Base-by-base conservation (phyloP, 108 stramenopile genomes). In the Chaetoceros muelleri region DNA sequence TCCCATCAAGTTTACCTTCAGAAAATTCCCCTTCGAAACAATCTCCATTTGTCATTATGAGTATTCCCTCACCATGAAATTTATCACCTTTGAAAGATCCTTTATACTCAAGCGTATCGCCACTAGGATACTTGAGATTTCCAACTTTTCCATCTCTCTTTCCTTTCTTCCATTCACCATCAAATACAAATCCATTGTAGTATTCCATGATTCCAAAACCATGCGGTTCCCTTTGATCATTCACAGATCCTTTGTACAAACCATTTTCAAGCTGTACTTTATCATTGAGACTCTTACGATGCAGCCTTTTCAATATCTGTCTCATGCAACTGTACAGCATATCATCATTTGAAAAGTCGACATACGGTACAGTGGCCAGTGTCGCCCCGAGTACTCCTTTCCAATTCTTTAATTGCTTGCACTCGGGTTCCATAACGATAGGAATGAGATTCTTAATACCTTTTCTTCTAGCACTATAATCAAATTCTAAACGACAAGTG, bases 121-220 rank as follows among this genome's bases (percentile, higher is more conserved):
- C 13, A 40, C 13, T 40, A 5, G 5, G 5, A 40, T 10, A 40
- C 8, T 10, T 40, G 13, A 40, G 13, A 40, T 5, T 40, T 10
- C 8, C 5, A 40, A 10, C 13, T 40, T 40, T 40, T 10, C 34
- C 34, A 40, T 40, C 13, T 5, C 34, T 5, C 5, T 59, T 53
- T 19, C 71, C 71, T 28, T 64, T 44, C 22, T 28, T 64, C 71
- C 71, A 72, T 28, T 67, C 52, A 20, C 71, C 71, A 54, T 69
- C 63, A 2, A 44, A 66, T 10, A 57, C 46, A 16, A 53, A 61
- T 29, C 71, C 71, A 48, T 58, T 63, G 45, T 68, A 62, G 47
- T 62, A 72, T 31, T 64, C 27, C 66, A 72, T 67, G 19, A 52
- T 68, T 34, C 71, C 71, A 53, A 57, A 57, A 26, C 71, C 71